Evolutionary conservation across 345 rosid genomes (phyloP).

Genomic region (Arabidopsis arenosa): DNA sequence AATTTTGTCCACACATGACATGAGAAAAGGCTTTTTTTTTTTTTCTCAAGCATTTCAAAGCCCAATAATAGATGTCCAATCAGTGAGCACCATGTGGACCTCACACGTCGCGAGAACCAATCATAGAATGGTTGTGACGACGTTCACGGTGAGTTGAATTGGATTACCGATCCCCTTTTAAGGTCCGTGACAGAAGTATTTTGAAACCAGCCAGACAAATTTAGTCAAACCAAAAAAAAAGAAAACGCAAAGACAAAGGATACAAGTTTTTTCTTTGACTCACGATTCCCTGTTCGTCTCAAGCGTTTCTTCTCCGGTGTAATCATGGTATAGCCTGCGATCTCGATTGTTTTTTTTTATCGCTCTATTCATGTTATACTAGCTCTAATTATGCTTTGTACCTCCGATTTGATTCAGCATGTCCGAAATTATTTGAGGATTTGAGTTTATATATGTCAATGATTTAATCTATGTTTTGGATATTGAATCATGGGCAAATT

Average conservation of each 20-base stretch:
- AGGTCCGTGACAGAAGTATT: neutral
- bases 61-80: neutral
- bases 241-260: neutral
- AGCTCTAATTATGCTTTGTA: too few species aligned
- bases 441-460: neutral
- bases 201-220: neutral
- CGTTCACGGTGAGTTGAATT: neutral
- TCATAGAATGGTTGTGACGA: constrained; percentile 21
- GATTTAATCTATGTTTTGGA: constrained; percentile 3
- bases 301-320: too few species aligned
- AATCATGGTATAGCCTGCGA: constrained; percentile 21
- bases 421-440: neutral
- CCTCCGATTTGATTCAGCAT: constrained; percentile 2
- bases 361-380: neutral
- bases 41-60: neutral
- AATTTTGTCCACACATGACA: neutral
- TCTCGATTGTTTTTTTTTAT: neutral
- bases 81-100: neutral
- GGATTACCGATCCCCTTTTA: constrained; percentile 13
- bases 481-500: neutral
- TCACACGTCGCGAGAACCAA: constrained; percentile 21
- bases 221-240: neutral
- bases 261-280: too few species aligned
- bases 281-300: too few species aligned
- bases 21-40: constrained; percentile 1